These are phyloP conservation scores for Cnidoscolus chayamansa DNA, from an alignment of 441 rosid species.

Conservation along the genomic window DNA sequence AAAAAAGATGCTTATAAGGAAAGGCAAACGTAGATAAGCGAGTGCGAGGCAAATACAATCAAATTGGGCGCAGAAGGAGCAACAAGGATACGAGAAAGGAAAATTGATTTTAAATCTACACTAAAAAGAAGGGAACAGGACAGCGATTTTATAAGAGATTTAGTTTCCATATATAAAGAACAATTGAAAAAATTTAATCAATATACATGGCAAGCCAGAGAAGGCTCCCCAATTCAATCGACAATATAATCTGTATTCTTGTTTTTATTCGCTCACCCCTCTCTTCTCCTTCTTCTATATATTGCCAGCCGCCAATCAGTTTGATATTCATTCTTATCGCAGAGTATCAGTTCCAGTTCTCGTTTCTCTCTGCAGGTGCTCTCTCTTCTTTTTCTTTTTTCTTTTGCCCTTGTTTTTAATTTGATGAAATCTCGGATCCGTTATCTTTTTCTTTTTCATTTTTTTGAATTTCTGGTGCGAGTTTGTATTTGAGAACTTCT, in stretches of 20 bases:
- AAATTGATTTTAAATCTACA: not conserved
- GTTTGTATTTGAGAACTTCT: too few relatives aligned
- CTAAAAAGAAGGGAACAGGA: not conserved
- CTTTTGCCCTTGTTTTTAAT: too few relatives aligned
- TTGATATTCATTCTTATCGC: not conserved
- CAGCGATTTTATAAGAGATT: constrained; percentile 2
- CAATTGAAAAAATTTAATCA: not conserved
- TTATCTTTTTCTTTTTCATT: not conserved
- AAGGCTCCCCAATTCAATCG: too few relatives aligned
- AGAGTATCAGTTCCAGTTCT: too few relatives aligned
- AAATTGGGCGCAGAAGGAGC: constrained; percentile 11
- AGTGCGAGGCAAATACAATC: not conserved
- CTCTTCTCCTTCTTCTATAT: not conserved
- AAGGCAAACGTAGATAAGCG: too few relatives aligned
- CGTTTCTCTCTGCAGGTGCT: not conserved
- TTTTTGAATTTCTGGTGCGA: not conserved
- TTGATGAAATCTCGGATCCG: not conserved
- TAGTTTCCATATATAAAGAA: constrained; percentile 6
- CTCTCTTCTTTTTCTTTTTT: not conserved
- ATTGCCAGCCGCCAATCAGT: not conserved
- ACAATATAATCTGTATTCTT: not conserved
- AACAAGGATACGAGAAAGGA: not conserved
- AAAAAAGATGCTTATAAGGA: too few relatives aligned
- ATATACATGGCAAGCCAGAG: constrained; percentile 16
- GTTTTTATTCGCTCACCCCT: not conserved